Percentiles rank a stretch among this genome's conserved stretches.
These are phyloP conservation scores for Alternaria sp. DNA, from an alignment of 2,329 filamentous ascomycete species.

Conservation along the genomic window DNA sequence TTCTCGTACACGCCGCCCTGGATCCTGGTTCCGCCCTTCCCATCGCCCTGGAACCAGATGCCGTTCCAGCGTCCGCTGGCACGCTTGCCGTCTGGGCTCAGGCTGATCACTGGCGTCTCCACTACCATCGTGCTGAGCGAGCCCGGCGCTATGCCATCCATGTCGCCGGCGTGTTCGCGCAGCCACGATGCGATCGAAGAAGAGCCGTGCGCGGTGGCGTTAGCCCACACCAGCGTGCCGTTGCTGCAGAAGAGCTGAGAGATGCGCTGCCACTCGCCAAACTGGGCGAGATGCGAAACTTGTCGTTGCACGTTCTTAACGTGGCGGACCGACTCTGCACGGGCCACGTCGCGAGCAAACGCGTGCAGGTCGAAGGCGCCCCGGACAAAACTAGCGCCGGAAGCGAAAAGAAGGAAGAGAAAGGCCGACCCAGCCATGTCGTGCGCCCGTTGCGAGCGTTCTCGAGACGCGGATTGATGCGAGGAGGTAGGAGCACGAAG, in stretches of 20 bases:
- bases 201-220: conserved; percentile 19
- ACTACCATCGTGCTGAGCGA: conserved; percentile 28
- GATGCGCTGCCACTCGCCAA: conserved; percentile 23
- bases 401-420: too few relatives aligned
- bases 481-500: too few relatives aligned
- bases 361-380: too few relatives aligned
- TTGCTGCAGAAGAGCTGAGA: conserved; percentile 25
- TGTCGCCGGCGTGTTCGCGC: conserved; percentile 24
- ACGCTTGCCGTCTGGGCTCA: conserved; percentile 24
- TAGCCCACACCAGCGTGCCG: conserved; percentile 28
- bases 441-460: too few relatives aligned
- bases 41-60: conserved; percentile 32
- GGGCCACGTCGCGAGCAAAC: conserved; percentile 25
- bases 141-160: conserved; percentile 29
- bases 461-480: too few relatives aligned
- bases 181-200: conserved; percentile 26
- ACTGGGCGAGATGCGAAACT: conserved; percentile 32
- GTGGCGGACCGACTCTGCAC: conserved; percentile 34
- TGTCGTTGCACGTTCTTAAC: conserved; percentile 35
- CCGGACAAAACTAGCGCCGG: too few relatives aligned
- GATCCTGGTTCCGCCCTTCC: conserved; percentile 25
- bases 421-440: too few relatives aligned
- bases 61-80: conserved; percentile 38
- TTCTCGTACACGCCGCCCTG: conserved; percentile 38
- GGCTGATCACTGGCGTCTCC: conserved; percentile 32